Conservation (phyloP, 2,329 filamentous ascomycete species). For the Arachnomyces sp. region DNA sequence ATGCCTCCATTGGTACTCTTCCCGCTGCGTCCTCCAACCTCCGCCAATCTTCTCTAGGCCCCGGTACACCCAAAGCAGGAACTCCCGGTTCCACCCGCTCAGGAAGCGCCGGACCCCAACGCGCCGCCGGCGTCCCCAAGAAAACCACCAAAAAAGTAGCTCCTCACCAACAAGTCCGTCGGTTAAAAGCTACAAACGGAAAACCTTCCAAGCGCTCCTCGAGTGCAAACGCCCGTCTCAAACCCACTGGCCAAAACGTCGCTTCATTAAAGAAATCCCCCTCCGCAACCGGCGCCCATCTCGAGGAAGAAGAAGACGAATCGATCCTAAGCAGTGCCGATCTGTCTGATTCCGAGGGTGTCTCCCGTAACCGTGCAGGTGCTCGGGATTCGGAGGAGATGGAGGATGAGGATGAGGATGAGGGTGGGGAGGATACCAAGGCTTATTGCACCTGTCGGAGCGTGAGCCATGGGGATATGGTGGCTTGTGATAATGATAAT, state of each 20-base stretch:
- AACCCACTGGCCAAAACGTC: conserved; percentile 16
- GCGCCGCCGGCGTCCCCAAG: conserved; percentile 35
- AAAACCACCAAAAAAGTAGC: conserved; percentile 47
- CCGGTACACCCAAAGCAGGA: conserved; percentile 55
- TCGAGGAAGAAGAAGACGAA: conserved; percentile 45
- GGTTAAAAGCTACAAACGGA: conserved; percentile 27
- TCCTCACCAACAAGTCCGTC: conserved; percentile 45
- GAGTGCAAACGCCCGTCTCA: conserved; percentile 31
- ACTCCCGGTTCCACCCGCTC: conserved; percentile 48
- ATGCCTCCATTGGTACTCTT: conserved; percentile 45
- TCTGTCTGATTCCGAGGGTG: conserved; percentile 40
- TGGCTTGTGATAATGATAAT: conserved; percentile 58
- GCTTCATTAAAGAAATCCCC: conserved; percentile 34
- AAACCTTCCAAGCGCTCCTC: conserved; percentile 38
- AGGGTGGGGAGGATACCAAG: conserved; percentile 51
- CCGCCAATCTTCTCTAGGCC: conserved; percentile 55
- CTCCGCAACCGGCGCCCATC: conserved; percentile 26
- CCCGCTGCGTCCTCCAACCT: conserved; percentile 49
- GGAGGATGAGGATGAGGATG: conserved; percentile 43
- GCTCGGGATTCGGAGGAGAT: conserved; percentile 29
- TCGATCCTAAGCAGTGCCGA: conserved; percentile 47
- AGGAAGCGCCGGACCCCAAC: conserved; percentile 51
- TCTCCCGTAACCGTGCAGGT: conserved; percentile 11
- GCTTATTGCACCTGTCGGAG: conserved; percentile 61
- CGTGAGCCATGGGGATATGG: conserved; percentile 60